Evolutionary conservation across 108 stramenopile species (phyloP).

Genomic region (Cyclotella sp.): DNA sequence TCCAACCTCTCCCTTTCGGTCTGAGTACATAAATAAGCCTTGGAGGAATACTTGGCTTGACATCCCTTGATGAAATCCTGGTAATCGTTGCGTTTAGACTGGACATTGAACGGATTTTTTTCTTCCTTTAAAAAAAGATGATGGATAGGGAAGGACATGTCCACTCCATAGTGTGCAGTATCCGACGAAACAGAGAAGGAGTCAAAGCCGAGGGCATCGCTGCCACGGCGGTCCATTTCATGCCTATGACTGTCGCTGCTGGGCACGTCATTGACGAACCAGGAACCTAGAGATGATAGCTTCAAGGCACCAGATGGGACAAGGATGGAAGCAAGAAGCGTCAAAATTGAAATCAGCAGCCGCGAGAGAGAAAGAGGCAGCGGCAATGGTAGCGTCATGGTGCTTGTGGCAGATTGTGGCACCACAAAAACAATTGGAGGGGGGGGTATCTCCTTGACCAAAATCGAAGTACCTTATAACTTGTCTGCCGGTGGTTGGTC

Average conservation of each 20-base stretch:
- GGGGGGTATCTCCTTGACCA: no score
- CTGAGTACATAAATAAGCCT: constrained; percentile 38
- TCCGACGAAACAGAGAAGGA: constrained; percentile 9
- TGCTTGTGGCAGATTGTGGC: no score
- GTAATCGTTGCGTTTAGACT: constrained; percentile 51
- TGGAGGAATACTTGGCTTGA: constrained; percentile 33
- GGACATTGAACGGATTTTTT: constrained; percentile 17
- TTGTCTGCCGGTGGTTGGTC: no score
- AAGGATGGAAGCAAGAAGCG: background rate
- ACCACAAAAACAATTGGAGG: no score
- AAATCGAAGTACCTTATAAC: no score
- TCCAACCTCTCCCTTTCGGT: constrained; percentile 65
- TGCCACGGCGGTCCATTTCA: no score
- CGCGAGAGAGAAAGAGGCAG: background rate
- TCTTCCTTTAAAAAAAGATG: background rate
- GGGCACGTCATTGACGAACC: background rate
- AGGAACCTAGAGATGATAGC: background rate
- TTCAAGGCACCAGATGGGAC: background rate
- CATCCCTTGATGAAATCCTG: constrained; percentile 49
- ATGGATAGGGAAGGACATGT: constrained; percentile 57
- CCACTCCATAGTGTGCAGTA: constrained; percentile 34
- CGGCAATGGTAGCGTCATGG: background rate
- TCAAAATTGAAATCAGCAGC: background rate
- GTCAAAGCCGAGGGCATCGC: background rate
- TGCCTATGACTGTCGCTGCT: background rate